Evolutionary conservation across 1,284 basidiomycete species (phyloP), one percentile per base, ranked within the genome.

Genomic region (Trichosporon sp.): DNA sequence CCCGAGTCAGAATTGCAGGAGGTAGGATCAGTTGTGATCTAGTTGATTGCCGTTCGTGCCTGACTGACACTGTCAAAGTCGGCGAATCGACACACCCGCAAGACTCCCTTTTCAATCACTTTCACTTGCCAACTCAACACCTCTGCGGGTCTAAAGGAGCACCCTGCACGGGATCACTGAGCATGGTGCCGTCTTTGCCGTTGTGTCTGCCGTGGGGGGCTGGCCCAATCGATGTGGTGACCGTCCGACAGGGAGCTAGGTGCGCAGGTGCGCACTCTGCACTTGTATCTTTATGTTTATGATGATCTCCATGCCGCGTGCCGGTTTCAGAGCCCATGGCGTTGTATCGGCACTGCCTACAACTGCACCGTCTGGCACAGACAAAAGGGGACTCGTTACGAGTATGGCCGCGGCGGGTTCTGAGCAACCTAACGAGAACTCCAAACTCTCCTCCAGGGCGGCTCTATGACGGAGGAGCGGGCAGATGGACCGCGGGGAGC

Each of bases 31-130:
- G 43, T 46, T 46, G 43, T n/a, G 43, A n/a, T 46, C 43, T 3
- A n/a, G 16, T 59, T 59, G 54, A 59, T 59, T 59, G 54, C 54
- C 54, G 54, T 31, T 14, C 54, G 54, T 59, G 54, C 54, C 54
- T 59, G 54, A 6, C 11, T 59, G 26, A 31, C 11, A 11, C 16
- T 16, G 3, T 46, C 43, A 5, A 46, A 46, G 7, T 46, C 43
- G 16, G 16, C 43, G 4, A 46, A 14, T 46, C 16, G 43, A 46
- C 26, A 26, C 26, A 26, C 26, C 26, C 26, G 26, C 26, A 26
- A 26, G 26, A 26, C 26, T 26, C 26, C 26, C 26, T 26, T 26
- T 26, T 26, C 26, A 26, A 26, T 26, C 26, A 26, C 26, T 26
- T 26, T 26, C 26, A 26, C 26, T 26, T 26, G 26, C 26, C 26